Base-by-base conservation (phyloP, 2,329 filamentous ascomycete species). In the Aspergillus uvarum region DNA sequence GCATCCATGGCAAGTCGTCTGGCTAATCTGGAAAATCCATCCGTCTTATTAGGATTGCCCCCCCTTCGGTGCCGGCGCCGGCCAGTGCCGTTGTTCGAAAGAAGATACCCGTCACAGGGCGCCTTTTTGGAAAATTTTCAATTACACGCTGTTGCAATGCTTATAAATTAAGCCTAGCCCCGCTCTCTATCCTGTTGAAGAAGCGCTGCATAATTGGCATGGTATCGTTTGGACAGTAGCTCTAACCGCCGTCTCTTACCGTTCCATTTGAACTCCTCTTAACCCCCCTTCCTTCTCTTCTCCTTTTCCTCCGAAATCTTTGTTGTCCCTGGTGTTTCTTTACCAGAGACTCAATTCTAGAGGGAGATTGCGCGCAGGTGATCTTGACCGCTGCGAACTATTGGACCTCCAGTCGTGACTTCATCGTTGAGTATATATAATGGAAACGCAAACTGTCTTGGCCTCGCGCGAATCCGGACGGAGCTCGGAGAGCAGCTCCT, bases 401-500 rank as follows among this genome's bases (percentile, higher is more conserved):
- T 50, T 29, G 24, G 21, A 35, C 31, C 48, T 24, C 22, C 52
- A 35, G 42, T n/a, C 29, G 26, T 31, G 22, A 54, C 26, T 50
- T 8, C 38, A 29, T 38, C 31, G 32, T 47, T 47, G 19, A 19
- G 31, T 35, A 24, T 51, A 19, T 50, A 47, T 16, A 62, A 60
- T 58, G 60, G 65, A 64, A 60, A 62, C 63, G 16, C 65, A 65
- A 51, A 59, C 63, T 26, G 65, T 61, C 48, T 59, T 68, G 55
- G 65, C 65, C 35, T 65, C 66, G 60, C 66, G 65, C 38, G 60
- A 59, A 35, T 68, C 64, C 42, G 68, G 67, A n/a, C 63, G 69
- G 47, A 67, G 65, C 65, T 71, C 69, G 44, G 68, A 68, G 48
- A 68, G 66, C 47, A 69, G 68, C 65, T 71, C 69, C 65, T 71